Percentiles rank a stretch among this genome's conserved stretches.
These are phyloP conservation scores for Pestalotiopsis sp. DNA, from an alignment of 2,329 filamentous ascomycete species.

Conservation along the genomic window DNA sequence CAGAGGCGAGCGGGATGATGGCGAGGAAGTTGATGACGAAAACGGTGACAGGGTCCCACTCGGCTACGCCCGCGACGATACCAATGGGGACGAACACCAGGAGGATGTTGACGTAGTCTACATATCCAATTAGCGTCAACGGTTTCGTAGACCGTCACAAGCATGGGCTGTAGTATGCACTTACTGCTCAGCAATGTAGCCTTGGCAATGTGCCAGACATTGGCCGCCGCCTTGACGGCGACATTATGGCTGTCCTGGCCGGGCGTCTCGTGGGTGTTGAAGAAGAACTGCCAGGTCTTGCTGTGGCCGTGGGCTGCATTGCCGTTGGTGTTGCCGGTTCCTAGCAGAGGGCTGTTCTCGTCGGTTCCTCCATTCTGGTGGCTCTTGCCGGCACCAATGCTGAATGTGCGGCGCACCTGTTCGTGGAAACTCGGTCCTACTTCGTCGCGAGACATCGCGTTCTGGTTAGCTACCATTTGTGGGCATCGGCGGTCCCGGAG, in stretches of 20 bases:
- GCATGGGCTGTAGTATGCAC: constrained; percentile 28
- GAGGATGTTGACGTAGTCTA: constrained; percentile 68
- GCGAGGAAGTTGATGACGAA: constrained; percentile 82
- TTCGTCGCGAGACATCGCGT: constrained; percentile 28
- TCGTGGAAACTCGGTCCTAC: constrained; percentile 29
- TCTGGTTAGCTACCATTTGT: constrained; percentile 28
- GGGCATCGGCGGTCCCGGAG: constrained; percentile 6
- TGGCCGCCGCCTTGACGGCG: constrained; percentile 47
- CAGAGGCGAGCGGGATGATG: constrained; percentile 74
- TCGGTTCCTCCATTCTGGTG: constrained; percentile 27
- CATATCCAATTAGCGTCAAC: background rate
- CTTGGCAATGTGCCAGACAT: constrained; percentile 59
- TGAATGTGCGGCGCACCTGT: constrained; percentile 25
- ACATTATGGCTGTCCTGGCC: constrained; percentile 52
- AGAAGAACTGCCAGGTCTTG: constrained; percentile 45
- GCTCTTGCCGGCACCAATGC: constrained; percentile 18
- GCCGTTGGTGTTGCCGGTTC: constrained; percentile 25
- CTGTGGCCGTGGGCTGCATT: constrained; percentile 25
- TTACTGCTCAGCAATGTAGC: constrained; percentile 61
- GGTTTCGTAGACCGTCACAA: background rate
- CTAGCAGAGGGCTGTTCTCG: constrained; percentile 30
- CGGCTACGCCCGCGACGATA: constrained; percentile 64
- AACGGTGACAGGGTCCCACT: constrained; percentile 67
- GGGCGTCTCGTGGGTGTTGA: constrained; percentile 52
- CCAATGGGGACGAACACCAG: constrained; percentile 76